A percentile compares a stretch with the other conserved stretches of the same genome.
Evolutionary conservation across 352 stramenopile species (phyloP).

Genomic region (Globisporangium cylindrosporum): DNA sequence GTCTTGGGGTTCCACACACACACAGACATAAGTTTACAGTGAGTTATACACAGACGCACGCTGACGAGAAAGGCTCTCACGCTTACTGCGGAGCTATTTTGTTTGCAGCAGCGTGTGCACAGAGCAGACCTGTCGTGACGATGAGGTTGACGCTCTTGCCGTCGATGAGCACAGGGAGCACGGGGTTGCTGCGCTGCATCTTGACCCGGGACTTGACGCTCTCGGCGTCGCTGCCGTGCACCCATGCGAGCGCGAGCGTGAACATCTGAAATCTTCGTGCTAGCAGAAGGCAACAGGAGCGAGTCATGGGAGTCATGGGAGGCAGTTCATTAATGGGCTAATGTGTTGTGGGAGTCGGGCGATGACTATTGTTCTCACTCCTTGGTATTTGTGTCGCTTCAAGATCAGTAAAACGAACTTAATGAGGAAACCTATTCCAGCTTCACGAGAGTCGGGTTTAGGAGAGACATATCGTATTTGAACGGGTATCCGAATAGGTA

Average conservation of each 20-base stretch:
- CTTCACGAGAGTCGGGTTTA: too few species aligned
- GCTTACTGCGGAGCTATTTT: not conserved
- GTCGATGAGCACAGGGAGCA: slow-evolving; percentile 32
- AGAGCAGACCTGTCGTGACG: slow-evolving; percentile 32
- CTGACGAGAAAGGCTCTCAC: not conserved
- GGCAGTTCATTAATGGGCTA: not conserved
- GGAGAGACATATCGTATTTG: too few species aligned
- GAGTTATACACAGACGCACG: not conserved
- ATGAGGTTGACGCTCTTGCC: slow-evolving; percentile 32
- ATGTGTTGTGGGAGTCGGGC: not conserved
- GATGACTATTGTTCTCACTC: not conserved
- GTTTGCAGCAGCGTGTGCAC: not conserved
- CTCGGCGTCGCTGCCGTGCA: not conserved
- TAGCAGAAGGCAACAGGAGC: not conserved
- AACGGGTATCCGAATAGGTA: too few species aligned
- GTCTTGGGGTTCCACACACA: slow-evolving; percentile 18
- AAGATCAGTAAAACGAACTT: not conserved
- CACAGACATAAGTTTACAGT: not conserved
- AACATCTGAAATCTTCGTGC: not conserved
- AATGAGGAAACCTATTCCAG: not conserved
- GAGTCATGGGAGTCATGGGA: not conserved
- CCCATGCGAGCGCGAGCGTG: not conserved
- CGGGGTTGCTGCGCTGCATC: slow-evolving; percentile 42
- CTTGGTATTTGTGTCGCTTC: not conserved
- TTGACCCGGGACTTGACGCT: slow-evolving; percentile 24